Base-by-base conservation (phyloP, 495 filamentous ascomycete genomes). In the Xylaria longipes region DNA sequence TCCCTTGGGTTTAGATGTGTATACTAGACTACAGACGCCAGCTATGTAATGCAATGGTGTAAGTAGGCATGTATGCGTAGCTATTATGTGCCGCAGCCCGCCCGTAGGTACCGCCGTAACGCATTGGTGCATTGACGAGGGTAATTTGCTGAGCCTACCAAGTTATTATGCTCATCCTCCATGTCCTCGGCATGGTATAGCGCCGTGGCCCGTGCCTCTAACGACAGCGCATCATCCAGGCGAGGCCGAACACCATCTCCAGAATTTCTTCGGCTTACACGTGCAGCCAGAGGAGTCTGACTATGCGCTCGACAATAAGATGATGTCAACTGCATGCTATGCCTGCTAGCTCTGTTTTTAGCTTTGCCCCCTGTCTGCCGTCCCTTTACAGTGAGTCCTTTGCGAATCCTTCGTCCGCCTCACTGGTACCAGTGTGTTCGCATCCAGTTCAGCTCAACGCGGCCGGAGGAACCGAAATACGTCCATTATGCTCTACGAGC, bases 71-170 rank as follows among this genome's bases (percentile, higher is more conserved):
- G n/a, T n/a, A n/a, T n/a, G n/a, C n/a, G n/a, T n/a, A 52, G 7
- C 9, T 27, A 27, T 52, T 8, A 22, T 52, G n/a, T 52, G 48
- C 22, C n/a, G 46, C 46, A 50, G 46, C 7, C 45, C 8, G 45
- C 45, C 45, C 8, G 45, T 48, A 22, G 45, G 45, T 48, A 48
- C 45, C 20, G 20, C n/a, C 45, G 46, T 37, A 48, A 43, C 31
- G 54, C 66, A 69, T 69, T 68, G 31, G 46, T 61, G 66, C 66
- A 69, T 69, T 69, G 54, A 69, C 66, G 65, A 69, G 66, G 66
- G 37, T 46, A 69, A 69, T 69, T 69, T 69, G 41, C 66, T 69
- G 56, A 12, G 39, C 52, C 33, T 57, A n/a, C n/a, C n/a, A n/a
- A n/a, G n/a, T n/a, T n/a, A 68, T 68, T 57, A 57, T 43, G 65